Percentiles rank a stretch among this genome's conserved stretches.
Evolutionary conservation across 2,329 filamentous ascomycete genomes (phyloP).

Genomic region (Coniochaeta sp.): DNA sequence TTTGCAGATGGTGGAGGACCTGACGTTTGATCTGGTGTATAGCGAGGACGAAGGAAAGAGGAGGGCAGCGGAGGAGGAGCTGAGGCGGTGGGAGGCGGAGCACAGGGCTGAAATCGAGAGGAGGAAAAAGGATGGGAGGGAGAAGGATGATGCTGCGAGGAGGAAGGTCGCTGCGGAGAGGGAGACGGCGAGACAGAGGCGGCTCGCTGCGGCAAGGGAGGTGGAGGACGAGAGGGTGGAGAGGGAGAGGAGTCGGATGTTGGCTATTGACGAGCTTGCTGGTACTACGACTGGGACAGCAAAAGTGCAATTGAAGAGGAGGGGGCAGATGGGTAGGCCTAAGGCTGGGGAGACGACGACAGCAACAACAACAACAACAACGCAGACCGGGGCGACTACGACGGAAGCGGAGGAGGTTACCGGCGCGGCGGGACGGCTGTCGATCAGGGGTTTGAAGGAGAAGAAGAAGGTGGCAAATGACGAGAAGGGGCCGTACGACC

Average conservation of each 20-base stretch:
- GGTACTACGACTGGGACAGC: conserved; percentile 53
- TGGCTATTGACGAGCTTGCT: conserved; percentile 64
- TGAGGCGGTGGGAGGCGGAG: conserved; percentile 65
- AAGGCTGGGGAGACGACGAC: too few species aligned
- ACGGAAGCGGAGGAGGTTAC: conserved; percentile 12
- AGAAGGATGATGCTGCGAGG: conserved; percentile 46
- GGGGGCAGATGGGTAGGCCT: conserved; percentile 33
- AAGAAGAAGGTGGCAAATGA: conserved; percentile 32
- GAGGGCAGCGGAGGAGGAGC: conserved; percentile 31
- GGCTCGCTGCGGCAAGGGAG: conserved; percentile 57
- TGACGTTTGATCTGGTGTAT: conserved; percentile 77
- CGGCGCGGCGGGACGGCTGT: conserved; percentile 29
- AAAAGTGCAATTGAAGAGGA: conserved; percentile 65
- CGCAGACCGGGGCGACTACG: too few species aligned
- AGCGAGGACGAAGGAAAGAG: conserved; percentile 57
- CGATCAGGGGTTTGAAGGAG: conserved; percentile 76
- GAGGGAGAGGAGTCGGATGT: conserved; percentile 55
- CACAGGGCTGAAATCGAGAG: conserved; percentile 64
- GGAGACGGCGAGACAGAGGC: conserved; percentile 56
- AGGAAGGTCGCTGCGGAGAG: conserved; percentile 56
- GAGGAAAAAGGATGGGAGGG: conserved; percentile 45
- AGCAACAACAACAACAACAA: too few species aligned
- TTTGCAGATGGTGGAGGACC: conserved; percentile 82
- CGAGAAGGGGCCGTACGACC: conserved; percentile 71
- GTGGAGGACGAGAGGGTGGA: conserved; percentile 64